A percentile compares a stretch with the other conserved stretches of the same genome.
These are phyloP conservation scores for Patellifolia procumbens DNA, from an alignment of 179 eudicot genomes.

Conservation along the genomic window DNA sequence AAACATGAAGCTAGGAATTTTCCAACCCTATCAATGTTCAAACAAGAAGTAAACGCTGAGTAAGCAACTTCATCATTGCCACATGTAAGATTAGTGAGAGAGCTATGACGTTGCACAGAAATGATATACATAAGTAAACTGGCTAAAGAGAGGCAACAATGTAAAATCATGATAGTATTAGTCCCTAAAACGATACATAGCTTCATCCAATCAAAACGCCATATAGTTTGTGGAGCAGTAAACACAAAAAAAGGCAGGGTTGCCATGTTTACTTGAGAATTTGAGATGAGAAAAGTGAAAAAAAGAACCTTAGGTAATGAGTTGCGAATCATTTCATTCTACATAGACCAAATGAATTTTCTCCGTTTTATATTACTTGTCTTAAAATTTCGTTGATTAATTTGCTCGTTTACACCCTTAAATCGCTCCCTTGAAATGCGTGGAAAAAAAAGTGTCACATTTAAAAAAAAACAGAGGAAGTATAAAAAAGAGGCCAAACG, in stretches of 20 bases:
- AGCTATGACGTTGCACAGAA: background rate
- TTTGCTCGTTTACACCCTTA: no score
- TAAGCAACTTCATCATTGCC: background rate
- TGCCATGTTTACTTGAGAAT: background rate
- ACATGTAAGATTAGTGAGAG: background rate
- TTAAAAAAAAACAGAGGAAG: background rate
- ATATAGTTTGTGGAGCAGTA: background rate
- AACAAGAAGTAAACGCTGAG: slow-evolving; percentile 3
- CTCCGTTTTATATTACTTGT: no score
- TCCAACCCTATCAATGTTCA: slow-evolving; percentile 75
- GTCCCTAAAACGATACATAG: background rate
- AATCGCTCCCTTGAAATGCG: no score
- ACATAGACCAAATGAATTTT: no score
- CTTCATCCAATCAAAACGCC: background rate
- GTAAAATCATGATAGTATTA: background rate
- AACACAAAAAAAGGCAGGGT: background rate
- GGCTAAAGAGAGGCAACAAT: slow-evolving; percentile 5
- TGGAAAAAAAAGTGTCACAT: no score
- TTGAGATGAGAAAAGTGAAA: background rate
- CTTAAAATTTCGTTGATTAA: no score
- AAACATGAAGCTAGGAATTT: slow-evolving; percentile 77
- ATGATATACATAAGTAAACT: background rate
- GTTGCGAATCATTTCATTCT: background rate
- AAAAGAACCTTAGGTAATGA: background rate
- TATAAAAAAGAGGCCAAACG: background rate